Conservation (phyloP, 164 flowering plant species). For the Euptelea pleiosperma region DNA sequence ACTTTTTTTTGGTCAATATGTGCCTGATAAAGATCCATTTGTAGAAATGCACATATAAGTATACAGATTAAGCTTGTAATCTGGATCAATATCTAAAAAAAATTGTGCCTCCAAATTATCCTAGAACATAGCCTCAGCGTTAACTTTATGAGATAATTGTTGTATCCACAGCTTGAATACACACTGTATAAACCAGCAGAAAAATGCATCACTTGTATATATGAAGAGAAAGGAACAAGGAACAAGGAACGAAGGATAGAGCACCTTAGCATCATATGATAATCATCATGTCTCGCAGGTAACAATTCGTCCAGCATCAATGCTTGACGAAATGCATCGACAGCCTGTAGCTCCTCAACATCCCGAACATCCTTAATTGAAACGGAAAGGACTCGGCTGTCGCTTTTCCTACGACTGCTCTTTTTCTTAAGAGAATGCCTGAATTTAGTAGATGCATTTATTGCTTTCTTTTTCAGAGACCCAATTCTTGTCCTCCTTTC, state of each 20-base stretch:
- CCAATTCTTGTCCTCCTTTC: conserved; percentile 81
- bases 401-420: conserved; percentile 56
- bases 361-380: conserved; percentile 85
- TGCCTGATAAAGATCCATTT: too few relatives aligned
- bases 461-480: conserved; percentile 73
- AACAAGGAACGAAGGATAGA: neutral
- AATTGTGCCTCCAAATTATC: too few relatives aligned
- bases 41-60: too few relatives aligned
- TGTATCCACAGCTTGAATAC: too few relatives aligned
- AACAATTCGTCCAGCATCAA: conserved; percentile 75
- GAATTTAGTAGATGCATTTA: conserved; percentile 76
- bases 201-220: neutral
- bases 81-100: too few relatives aligned
- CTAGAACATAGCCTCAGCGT: neutral
- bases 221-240: neutral
- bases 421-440: conserved; percentile 84
- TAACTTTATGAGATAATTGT: too few relatives aligned
- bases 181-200: neutral
- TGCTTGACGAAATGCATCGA: conserved; percentile 78
- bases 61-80: too few relatives aligned
- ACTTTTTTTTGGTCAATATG: too few relatives aligned
- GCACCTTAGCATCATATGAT: conserved; percentile 86
- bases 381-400: conserved; percentile 63
- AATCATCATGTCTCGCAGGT: conserved; percentile 72
- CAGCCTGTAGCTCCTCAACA: conserved; percentile 73